Percentiles rank a stretch among this genome's conserved stretches.
Conservation (phyloP, 2,329 filamentous ascomycete species). For the Ceratocystis huliohia region DNA sequence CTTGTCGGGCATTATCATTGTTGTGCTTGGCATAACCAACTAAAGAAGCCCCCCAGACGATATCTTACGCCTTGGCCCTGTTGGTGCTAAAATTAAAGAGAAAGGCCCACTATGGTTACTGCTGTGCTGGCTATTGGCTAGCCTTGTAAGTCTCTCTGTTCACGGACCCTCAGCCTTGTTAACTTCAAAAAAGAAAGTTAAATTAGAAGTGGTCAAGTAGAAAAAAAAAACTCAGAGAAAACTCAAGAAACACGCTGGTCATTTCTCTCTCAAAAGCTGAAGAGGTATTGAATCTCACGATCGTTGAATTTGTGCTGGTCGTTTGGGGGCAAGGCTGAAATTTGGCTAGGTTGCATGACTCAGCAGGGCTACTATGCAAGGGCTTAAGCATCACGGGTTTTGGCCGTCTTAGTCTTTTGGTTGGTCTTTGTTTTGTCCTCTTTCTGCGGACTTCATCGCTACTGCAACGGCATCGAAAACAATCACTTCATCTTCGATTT, state of each 20-base stretch:
- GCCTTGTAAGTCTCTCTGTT: no score
- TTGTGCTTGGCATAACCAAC: no score
- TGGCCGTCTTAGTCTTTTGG: background rate
- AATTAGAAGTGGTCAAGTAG: background rate
- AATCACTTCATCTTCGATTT: background rate
- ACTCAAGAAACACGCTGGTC: background rate
- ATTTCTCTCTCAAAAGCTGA: background rate
- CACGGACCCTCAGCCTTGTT: no score
- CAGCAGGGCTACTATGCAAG: background rate
- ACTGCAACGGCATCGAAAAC: background rate
- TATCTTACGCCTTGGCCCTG: no score
- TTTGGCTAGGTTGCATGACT: background rate
- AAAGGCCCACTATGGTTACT: no score
- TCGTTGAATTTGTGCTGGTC: background rate
- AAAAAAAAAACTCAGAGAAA: background rate
- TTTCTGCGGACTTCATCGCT: background rate
- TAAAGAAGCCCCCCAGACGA: no score
- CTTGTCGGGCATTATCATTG: no score
- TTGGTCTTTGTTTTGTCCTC: background rate
- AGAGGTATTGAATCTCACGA: background rate
- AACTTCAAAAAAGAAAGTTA: background rate
- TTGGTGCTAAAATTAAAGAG: no score
- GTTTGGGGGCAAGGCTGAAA: background rate
- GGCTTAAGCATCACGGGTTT: background rate
- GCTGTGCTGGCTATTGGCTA: no score